Conservation (phyloP, 2,329 filamentous ascomycete species). For the Alternaria conjuncta region DNA sequence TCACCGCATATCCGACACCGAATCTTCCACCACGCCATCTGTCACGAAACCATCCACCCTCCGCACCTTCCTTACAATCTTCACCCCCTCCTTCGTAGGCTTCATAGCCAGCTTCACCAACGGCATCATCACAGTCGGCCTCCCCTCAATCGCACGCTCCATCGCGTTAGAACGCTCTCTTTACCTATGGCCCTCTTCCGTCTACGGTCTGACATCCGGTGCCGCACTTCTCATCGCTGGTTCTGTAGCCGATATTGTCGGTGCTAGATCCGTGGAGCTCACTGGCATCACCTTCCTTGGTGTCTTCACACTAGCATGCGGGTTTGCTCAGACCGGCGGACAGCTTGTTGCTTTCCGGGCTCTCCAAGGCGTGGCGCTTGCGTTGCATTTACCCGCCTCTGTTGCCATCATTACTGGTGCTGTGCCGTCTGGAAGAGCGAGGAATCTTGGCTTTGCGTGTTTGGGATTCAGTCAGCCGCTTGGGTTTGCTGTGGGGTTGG, state of each 20-base stretch:
- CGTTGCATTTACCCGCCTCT: slow-evolving; percentile 56
- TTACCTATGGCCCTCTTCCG: slow-evolving; percentile 44
- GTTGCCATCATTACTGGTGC: slow-evolving; percentile 53
- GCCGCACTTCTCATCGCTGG: slow-evolving; percentile 59
- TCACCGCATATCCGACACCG: background rate
- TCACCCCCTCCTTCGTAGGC: slow-evolving; percentile 25
- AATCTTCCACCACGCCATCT: background rate
- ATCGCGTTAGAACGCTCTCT: slow-evolving; percentile 37
- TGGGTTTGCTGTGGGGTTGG: slow-evolving; percentile 59
- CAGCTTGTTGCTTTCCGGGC: slow-evolving; percentile 54
- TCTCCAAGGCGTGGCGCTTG: slow-evolving; percentile 55
- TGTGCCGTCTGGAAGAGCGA: slow-evolving; percentile 29
- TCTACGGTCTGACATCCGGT: slow-evolving; percentile 53
- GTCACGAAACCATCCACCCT: background rate
- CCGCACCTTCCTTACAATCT: slow-evolving; percentile 12
- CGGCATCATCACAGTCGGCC: slow-evolving; percentile 52
- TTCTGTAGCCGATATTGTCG: slow-evolving; percentile 59
- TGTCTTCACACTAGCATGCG: slow-evolving; percentile 54
- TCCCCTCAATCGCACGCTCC: slow-evolving; percentile 50
- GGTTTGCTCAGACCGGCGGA: slow-evolving; percentile 54
- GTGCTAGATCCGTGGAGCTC: slow-evolving; percentile 54
- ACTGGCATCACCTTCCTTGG: slow-evolving; percentile 52
- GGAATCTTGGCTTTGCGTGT: slow-evolving; percentile 47
- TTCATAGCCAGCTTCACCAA: slow-evolving; percentile 43
- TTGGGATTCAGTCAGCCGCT: slow-evolving; percentile 57